phyloP scores from a whole-genome alignment of 495 filamentous ascomycete genomes.

The Penicillium argentinense region DNA sequence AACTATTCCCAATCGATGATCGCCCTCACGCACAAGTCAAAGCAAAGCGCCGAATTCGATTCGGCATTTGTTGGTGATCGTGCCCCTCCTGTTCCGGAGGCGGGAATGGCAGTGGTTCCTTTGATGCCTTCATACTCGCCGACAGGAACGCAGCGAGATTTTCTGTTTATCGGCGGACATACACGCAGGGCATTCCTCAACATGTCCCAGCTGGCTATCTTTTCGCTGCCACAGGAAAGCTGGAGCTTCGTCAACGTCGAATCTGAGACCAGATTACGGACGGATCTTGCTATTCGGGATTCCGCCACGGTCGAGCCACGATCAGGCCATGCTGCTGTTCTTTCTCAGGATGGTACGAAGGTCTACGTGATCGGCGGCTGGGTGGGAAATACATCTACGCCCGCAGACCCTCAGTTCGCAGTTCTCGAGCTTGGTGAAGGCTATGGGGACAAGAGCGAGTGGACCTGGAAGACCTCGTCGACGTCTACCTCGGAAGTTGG shows the following conservation, averaged over 20 bases:
- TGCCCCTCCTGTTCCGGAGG: constrained; percentile 72
- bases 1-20: constrained; percentile 79
- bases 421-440: constrained; percentile 69
- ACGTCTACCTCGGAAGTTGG: constrained; percentile 31
- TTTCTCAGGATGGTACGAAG: constrained; percentile 71
- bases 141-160: constrained; percentile 62
- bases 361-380: constrained; percentile 84
- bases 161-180: constrained; percentile 83
- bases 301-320: constrained; percentile 61
- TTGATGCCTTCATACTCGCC: constrained; percentile 62
- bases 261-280: constrained; percentile 37
- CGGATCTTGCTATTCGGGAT: constrained; percentile 50
- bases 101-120: constrained; percentile 80
- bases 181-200: constrained; percentile 83
- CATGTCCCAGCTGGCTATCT: constrained; percentile 87
- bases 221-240: constrained; percentile 78
- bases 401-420: constrained; percentile 78
- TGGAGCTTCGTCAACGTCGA: constrained; percentile 77
- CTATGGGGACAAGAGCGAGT: constrained; percentile 65
- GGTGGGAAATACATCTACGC: constrained; percentile 74
- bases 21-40: constrained; percentile 36
- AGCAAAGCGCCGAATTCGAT: constrained; percentile 30
- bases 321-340: constrained; percentile 81
- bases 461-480: constrained; percentile 71
- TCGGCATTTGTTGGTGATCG: constrained; percentile 43